These are phyloP conservation scores for Rubroshorea leprosula DNA, from an alignment of 345 rosid genomes.

Conservation along the genomic window DNA sequence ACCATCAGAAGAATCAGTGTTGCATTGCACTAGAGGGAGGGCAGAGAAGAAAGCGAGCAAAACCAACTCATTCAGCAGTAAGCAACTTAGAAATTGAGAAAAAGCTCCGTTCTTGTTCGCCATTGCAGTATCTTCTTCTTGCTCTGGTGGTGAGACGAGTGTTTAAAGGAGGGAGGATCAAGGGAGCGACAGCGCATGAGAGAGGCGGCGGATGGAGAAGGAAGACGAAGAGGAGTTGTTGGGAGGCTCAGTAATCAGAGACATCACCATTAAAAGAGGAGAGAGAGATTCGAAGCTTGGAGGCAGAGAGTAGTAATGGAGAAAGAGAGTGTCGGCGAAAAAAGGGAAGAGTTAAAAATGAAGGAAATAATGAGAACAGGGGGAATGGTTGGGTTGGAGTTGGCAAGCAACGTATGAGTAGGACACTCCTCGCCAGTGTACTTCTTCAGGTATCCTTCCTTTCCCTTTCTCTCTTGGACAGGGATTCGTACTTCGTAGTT, in stretches of 20 bases:
- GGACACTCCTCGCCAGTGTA: too few relatives aligned
- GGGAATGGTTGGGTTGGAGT: background rate
- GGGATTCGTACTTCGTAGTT: too few relatives aligned
- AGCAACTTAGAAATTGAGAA: constrained; percentile 15
- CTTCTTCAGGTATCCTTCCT: constrained; percentile 1
- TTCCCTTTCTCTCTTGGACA: too few relatives aligned
- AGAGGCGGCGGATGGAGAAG: constrained; percentile 16
- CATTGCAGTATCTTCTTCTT: constrained; percentile 17
- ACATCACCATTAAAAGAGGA: constrained; percentile 41
- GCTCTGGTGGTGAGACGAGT: background rate
- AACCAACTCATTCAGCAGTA: constrained; percentile 15
- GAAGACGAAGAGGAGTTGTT: constrained; percentile 17
- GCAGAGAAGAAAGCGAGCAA: constrained; percentile 22
- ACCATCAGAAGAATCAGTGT: constrained; percentile 53
- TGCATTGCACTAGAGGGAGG: constrained; percentile 28
- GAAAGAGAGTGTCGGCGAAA: constrained; percentile 45
- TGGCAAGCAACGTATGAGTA: constrained; percentile 16
- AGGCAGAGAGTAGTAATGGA: constrained; percentile 23
- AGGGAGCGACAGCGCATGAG: constrained; percentile 21
- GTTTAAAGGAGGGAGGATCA: constrained; percentile 24
- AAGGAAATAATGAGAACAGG: background rate
- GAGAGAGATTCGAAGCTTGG: constrained; percentile 41
- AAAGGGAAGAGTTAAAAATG: background rate
- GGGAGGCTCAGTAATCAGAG: constrained; percentile 26
- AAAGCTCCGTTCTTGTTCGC: constrained; percentile 15